Conservation (phyloP, 306 rosid species). For the Corylus avellana region DNA sequence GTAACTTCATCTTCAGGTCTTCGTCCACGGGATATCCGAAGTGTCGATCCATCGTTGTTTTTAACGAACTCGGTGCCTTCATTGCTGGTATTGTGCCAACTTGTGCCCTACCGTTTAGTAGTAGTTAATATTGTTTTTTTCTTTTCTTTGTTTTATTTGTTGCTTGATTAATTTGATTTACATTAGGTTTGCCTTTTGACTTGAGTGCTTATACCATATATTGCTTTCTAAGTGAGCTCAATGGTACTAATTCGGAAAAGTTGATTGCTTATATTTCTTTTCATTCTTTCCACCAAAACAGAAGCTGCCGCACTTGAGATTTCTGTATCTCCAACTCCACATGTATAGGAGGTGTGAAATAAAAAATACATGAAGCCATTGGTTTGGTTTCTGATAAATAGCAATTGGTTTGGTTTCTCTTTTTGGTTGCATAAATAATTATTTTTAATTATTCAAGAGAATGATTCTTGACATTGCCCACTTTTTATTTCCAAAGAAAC, state of each 20-base stretch:
- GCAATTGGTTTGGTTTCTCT: constrained; percentile 3
- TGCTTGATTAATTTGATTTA: constrained; percentile 7
- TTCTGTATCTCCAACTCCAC: neutral
- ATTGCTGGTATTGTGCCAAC: constrained; percentile 63
- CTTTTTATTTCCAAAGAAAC: neutral
- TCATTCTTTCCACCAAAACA: constrained; percentile 1
- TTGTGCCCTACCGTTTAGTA: neutral
- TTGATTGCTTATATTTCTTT: neutral
- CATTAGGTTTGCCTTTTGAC: neutral
- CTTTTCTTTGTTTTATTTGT: neutral
- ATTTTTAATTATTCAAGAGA: neutral
- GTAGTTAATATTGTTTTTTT: neutral
- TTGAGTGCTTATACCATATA: neutral
- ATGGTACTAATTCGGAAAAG: neutral
- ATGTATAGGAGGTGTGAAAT: neutral
- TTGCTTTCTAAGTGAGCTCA: neutral
- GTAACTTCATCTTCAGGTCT: constrained; percentile 61
- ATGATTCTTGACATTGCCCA: neutral
- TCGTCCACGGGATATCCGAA: constrained; percentile 94
- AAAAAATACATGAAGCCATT: neutral
- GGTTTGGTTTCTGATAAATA: neutral
- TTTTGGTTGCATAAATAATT: constrained; percentile 2
- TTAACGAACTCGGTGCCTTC: constrained; percentile 90
- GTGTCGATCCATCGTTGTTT: constrained; percentile 96
- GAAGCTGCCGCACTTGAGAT: neutral